phyloP scores from a whole-genome alignment of 352 stramenopile genomes.

The Globisporangium ultimum region DNA sequence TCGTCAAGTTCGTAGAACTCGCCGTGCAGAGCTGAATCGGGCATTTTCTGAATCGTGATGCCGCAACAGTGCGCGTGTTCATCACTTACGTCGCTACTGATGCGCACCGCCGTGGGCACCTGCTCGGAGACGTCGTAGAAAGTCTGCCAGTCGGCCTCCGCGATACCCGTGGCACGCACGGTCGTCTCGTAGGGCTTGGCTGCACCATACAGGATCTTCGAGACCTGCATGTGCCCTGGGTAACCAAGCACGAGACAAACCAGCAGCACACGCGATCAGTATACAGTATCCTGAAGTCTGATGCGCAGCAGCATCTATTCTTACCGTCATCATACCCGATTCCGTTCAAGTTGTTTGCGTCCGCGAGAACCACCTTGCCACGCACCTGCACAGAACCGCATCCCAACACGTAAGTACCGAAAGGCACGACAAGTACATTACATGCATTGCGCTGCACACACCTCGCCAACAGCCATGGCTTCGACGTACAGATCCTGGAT shows the following conservation, averaged over 20 bases:
- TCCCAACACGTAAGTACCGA: neutral
- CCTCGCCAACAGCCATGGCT: conserved; percentile 74
- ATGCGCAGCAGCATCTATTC: neutral
- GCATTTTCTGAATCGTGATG: conserved; percentile 84
- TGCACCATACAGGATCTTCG: conserved; percentile 74
- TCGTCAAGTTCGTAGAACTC: conserved; percentile 63
- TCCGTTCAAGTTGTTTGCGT: conserved; percentile 13
- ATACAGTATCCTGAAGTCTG: no score
- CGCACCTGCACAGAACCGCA: conserved; percentile 34
- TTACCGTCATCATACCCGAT: conserved; percentile 4
- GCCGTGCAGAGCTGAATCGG: conserved; percentile 43
- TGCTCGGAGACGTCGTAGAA: conserved; percentile 87
- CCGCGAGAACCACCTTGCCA: conserved; percentile 47
- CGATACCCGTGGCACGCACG: conserved; percentile 54
- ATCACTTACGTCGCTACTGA: conserved; percentile 49
- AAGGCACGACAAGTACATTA: neutral
- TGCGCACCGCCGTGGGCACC: conserved; percentile 76
- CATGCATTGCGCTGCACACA: conserved; percentile 6
- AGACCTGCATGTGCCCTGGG: conserved; percentile 62
- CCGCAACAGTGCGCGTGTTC: conserved; percentile 61
- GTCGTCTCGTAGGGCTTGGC: conserved; percentile 78
- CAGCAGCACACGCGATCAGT: neutral
- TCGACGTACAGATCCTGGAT: conserved; percentile 81
- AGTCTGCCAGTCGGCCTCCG: conserved; percentile 74
- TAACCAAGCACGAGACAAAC: conserved; percentile 1